Percentiles rank a stretch among this genome's conserved stretches.
Conservation (phyloP, 2,329 filamentous ascomycete genomes). For the Paecilomyces variotii region DNA sequence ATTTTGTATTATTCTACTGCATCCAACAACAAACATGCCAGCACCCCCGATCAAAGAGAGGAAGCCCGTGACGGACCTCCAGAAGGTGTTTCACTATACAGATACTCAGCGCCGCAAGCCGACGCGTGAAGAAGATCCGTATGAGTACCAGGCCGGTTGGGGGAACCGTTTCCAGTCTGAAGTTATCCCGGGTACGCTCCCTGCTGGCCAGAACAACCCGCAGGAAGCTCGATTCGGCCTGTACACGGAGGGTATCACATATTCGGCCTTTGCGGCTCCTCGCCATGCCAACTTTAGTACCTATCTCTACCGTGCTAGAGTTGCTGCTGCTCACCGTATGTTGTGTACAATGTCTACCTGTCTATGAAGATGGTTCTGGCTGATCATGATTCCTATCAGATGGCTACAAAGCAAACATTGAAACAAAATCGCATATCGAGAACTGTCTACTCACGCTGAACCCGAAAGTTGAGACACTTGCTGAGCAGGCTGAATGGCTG, state of each 20-base stretch:
- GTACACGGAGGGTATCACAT: conserved; percentile 23
- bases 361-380: not conserved
- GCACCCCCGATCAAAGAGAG: conserved; percentile 12
- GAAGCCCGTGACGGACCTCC: conserved; percentile 17
- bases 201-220: conserved; percentile 24
- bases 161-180: conserved; percentile 24
- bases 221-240: conserved; percentile 23
- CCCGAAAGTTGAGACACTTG: conserved; percentile 44
- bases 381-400: conserved; percentile 6
- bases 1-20: not conserved
- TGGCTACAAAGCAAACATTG: conserved; percentile 35
- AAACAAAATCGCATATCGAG: conserved; percentile 19
- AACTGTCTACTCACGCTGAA: conserved; percentile 29
- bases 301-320: conserved; percentile 20
- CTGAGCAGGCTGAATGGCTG: conserved; percentile 49
- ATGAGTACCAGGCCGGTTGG: conserved; percentile 22
- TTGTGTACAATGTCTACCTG: not conserved
- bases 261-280: conserved; percentile 19
- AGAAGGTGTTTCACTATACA: conserved; percentile 23
- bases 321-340: conserved; percentile 20
- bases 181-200: conserved; percentile 23
- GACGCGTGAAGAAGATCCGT: conserved; percentile 21
- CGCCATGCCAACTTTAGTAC: conserved; percentile 19
- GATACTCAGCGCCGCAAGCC: conserved; percentile 20
- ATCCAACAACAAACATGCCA: conserved; percentile 14